A percentile compares a stretch with the other conserved stretches of the same genome.
Evolutionary conservation across 495 filamentous ascomycete genomes (phyloP).

Genomic region (Hypoxylon crocopeplum): DNA sequence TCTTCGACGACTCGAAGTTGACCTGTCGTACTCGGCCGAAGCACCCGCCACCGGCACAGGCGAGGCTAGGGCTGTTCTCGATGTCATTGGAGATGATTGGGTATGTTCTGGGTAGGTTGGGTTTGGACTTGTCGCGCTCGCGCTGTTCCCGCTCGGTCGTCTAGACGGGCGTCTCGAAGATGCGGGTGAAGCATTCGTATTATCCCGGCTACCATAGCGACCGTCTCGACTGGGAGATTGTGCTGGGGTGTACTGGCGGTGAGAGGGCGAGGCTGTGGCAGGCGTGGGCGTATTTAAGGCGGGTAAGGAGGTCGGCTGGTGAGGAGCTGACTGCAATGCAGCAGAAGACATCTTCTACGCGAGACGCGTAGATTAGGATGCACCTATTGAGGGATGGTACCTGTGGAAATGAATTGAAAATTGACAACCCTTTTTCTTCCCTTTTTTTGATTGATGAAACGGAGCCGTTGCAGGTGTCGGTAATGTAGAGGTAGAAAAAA

Average conservation of each 20-base stretch:
- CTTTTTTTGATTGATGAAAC: slow-evolving; percentile 5
- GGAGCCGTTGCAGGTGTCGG: slow-evolving; percentile 13
- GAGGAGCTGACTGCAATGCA: slow-evolving; percentile 62
- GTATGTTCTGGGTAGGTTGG: slow-evolving; percentile 41
- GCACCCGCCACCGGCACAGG: slow-evolving; percentile 53
- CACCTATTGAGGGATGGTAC: slow-evolving; percentile 1
- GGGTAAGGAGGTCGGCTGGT: slow-evolving; percentile 56
- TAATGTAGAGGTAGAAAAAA: slow-evolving; percentile 5
- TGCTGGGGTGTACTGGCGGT: slow-evolving; percentile 50
- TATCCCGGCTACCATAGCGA: slow-evolving; percentile 52
- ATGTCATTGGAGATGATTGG: slow-evolving; percentile 57
- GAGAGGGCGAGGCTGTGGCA: slow-evolving; percentile 50
- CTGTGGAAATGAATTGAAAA: slow-evolving; percentile 10
- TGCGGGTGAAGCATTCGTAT: slow-evolving; percentile 44
- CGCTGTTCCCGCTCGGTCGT: slow-evolving; percentile 62
- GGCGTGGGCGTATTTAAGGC: slow-evolving; percentile 55
- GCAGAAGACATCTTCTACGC: slow-evolving; percentile 61
- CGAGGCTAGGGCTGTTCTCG: slow-evolving; percentile 53
- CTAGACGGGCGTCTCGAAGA: slow-evolving; percentile 57
- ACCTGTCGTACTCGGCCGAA: slow-evolving; percentile 51
- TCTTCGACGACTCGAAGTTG: slow-evolving; percentile 48
- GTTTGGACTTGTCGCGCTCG: slow-evolving; percentile 39
- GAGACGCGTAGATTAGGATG: slow-evolving; percentile 32
- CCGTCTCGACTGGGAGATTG: slow-evolving; percentile 52
- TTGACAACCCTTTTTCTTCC: neutral